Evolutionary conservation across 2,329 filamentous ascomycete genomes (phyloP).

Genomic region (Tolypocladium paradoxum): DNA sequence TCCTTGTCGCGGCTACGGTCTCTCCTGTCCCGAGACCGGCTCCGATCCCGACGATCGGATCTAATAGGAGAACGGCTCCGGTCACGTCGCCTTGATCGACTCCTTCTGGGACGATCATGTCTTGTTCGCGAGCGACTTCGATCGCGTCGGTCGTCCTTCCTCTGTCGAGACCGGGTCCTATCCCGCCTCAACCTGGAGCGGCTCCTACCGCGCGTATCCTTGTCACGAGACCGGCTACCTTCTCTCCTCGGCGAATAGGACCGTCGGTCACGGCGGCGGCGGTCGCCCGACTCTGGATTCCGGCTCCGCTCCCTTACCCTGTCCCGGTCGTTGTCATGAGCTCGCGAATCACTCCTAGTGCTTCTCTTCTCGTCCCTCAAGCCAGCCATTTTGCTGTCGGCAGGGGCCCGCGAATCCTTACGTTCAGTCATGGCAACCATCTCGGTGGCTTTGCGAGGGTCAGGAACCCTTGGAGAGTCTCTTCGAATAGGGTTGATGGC

Average conservation of each 20-base stretch:
- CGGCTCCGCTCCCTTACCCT: conserved; percentile 18
- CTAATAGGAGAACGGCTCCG: conserved; percentile 26
- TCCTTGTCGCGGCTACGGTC: conserved; percentile 10
- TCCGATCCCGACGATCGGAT: conserved; percentile 20
- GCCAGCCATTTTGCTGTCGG: conserved; percentile 13
- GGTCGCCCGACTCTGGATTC: conserved; percentile 17
- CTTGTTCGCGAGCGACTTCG: conserved; percentile 23
- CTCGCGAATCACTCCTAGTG: conserved; percentile 22
- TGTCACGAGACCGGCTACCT: conserved; percentile 19
- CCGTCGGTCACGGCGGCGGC: conserved; percentile 22
- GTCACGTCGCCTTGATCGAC: conserved; percentile 22
- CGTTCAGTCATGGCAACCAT: conserved; percentile 19
- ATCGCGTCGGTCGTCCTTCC: conserved; percentile 19
- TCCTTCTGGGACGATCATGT: conserved; percentile 22
- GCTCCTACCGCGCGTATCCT: conserved; percentile 24
- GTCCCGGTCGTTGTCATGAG: conserved; percentile 14
- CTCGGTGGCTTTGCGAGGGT: conserved; percentile 28
- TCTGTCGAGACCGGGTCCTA: conserved; percentile 27
- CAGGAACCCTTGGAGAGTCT: conserved; percentile 31
- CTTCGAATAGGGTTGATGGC: conserved; percentile 46
- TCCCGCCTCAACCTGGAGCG: conserved; percentile 25
- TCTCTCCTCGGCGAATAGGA: conserved; percentile 28
- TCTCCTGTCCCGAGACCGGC: conserved; percentile 12
- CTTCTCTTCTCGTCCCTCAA: conserved; percentile 18
- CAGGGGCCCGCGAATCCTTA: conserved; percentile 19